Conservation (phyloP, 805 yeast species). For the Kodamaea neixiangensis region DNA sequence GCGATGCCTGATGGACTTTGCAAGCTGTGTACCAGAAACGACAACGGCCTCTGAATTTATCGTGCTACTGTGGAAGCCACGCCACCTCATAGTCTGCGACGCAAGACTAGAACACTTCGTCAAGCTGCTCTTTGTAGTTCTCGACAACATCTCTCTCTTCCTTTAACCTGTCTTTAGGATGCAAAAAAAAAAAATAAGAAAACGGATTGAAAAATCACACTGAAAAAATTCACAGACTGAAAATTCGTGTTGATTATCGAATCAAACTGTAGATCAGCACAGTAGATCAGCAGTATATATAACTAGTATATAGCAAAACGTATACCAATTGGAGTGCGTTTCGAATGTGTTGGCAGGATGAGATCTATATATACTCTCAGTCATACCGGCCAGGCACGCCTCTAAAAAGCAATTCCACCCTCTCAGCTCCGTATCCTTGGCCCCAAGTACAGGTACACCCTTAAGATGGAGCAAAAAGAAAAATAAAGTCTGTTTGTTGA, state of each 20-base stretch:
- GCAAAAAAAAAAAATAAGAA: background rate
- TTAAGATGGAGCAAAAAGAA: background rate
- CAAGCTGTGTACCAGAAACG: conserved; percentile 46
- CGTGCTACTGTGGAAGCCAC: conserved; percentile 11
- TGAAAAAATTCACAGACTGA: background rate
- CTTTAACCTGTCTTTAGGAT: background rate
- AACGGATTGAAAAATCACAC: background rate
- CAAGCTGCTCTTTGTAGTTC: conserved; percentile 4
- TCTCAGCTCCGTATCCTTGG: background rate
- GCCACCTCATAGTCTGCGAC: conserved; percentile 3
- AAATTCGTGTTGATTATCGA: background rate
- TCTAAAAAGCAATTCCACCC: background rate
- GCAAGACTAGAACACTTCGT: background rate
- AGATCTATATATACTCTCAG: background rate
- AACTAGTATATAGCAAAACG: too few species aligned
- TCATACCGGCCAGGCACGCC: background rate
- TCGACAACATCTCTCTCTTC: conserved; percentile 2
- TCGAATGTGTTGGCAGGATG: too few species aligned
- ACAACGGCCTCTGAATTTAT: conserved; percentile 33
- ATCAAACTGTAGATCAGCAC: background rate
- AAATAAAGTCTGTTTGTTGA: background rate
- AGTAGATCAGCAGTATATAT: too few species aligned
- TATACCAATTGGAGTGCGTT: too few species aligned
- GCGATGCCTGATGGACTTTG: conserved; percentile 35
- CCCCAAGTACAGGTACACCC: conserved; percentile 3